A percentile compares a stretch with the other conserved stretches of the same genome.
These are phyloP conservation scores for Rhynchosporium graminicola DNA, from an alignment of 2,329 filamentous ascomycete species.

Conservation along the genomic window DNA sequence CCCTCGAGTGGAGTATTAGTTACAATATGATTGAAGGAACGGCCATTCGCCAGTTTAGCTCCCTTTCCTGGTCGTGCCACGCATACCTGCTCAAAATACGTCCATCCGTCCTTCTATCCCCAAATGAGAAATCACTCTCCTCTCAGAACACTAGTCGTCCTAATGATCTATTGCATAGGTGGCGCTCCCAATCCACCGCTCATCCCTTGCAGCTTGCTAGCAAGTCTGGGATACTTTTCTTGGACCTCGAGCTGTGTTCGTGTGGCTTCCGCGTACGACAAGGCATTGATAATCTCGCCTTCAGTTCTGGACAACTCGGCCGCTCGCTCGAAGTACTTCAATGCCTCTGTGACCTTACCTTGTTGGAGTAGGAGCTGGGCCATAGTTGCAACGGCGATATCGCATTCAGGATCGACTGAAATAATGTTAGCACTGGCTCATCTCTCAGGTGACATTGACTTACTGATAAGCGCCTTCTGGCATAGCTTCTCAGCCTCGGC, in stretches of 20 bases:
- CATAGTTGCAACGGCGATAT: conserved; percentile 98
- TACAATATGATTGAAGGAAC: conserved; percentile 29
- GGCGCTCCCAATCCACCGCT: conserved; percentile 41
- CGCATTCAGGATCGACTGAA: conserved; percentile 93
- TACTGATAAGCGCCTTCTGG: conserved; percentile 95
- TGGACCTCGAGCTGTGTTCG: conserved; percentile 92
- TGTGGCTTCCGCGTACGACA: conserved; percentile 96
- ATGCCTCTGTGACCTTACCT: conserved; percentile 91
- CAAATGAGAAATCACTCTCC: conserved; percentile 9
- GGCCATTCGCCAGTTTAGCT: conserved; percentile 15
- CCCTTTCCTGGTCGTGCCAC: conserved; percentile 13
- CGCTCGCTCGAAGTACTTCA: conserved; percentile 95
- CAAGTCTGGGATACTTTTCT: conserved; percentile 81
- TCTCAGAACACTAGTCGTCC: conserved; percentile 1
- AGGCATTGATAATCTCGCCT: conserved; percentile 91
- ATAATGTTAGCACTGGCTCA: conserved; percentile 14
- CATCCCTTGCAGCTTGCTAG: conserved; percentile 68
- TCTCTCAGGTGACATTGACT: conserved; percentile 44
- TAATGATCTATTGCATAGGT: conserved; percentile 33
- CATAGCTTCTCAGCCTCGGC: conserved; percentile 92
- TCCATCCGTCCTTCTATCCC: conserved; percentile 11
- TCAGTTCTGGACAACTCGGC: conserved; percentile 93
- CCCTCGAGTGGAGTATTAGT: conserved; percentile 37
- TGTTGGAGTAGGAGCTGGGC: conserved; percentile 96
- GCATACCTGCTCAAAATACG: conserved; percentile 24